These are phyloP conservation scores for Primulina tabacum DNA, from an alignment of 257 asterid species.

Conservation along the genomic window DNA sequence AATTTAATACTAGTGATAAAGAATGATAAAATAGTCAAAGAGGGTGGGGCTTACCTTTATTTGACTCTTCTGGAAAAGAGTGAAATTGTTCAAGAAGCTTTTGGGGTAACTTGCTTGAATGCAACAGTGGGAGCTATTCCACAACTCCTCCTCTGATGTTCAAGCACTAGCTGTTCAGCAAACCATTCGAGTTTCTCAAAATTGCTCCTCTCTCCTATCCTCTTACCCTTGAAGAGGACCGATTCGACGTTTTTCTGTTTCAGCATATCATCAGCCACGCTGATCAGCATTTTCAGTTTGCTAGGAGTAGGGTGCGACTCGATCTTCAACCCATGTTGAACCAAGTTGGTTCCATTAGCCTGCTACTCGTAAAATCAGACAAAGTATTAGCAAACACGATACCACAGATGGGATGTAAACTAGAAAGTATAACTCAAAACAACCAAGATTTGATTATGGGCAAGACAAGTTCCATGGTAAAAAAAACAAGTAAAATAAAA, in stretches of 20 bases:
- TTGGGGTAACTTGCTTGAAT: constrained; percentile 61
- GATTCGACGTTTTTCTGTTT: constrained; percentile 83
- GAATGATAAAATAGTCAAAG: constrained; percentile 14
- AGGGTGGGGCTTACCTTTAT: constrained; percentile 29
- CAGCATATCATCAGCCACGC: constrained; percentile 80
- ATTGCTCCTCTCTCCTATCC: constrained; percentile 76
- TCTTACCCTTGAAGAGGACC: constrained; percentile 73
- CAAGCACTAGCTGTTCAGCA: constrained; percentile 83
- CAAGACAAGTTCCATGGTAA: no score
- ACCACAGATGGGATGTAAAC: no score
- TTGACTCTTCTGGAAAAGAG: neutral
- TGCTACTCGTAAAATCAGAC: constrained; percentile 14
- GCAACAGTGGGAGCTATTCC: constrained; percentile 93
- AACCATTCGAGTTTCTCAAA: constrained; percentile 83
- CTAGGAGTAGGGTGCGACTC: constrained; percentile 65
- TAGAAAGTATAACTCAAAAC: no score
- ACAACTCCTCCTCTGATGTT: constrained; percentile 93
- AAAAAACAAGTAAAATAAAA: no score
- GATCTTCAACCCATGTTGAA: constrained; percentile 49
- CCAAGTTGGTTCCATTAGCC: constrained; percentile 69
- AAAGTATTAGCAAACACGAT: neutral
- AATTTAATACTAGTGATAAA: constrained; percentile 3
- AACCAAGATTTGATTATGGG: no score
- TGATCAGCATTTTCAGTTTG: constrained; percentile 47
- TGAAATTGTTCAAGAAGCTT: constrained; percentile 31